Evolutionary conservation across 2,329 filamentous ascomycete genomes (phyloP), one percentile per base, ranked within the genome.

Genomic region (Paecilomyces variotii): DNA sequence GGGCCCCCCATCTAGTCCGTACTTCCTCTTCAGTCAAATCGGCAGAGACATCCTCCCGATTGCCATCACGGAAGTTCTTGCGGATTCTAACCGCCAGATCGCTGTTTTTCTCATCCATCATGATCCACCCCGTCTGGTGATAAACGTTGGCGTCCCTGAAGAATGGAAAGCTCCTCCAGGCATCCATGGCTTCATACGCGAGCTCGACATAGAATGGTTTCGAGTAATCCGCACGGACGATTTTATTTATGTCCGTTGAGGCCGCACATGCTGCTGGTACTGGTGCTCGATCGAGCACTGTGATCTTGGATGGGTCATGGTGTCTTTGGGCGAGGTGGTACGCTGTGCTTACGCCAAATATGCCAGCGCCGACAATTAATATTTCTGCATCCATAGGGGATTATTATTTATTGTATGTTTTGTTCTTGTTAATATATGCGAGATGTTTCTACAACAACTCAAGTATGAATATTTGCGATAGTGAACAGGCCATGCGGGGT

Each of bases 191-290:
- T 72, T 89, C 85, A 28, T 88, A 78, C 0, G 82, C 87, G 24
- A 90, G 78, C 55, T 80, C 72, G 70, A 82, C 85, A 75, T 90
- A 89, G 14, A 84, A 71, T 1, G 82, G 73, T 64, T 87, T 84
- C 57, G 82, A 78, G 73, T 89, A 89, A 70, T 89, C 87, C 54
- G 86, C 84, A 58, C 87, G 84, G 14, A 89, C 80, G 28, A 88
- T 85, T 71, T 89, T 89, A 76, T 88, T 89, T 81, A 86, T 85
- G 73, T 90, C 87, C 77, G 84, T 87, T 0, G 87, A 89, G 0
- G 87, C 87, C 32, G 85, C 86, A 56, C 67, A 72, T 0, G 76
- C 73, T 1, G 80, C 80, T 26, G 82, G 79, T 3, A 72, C 67
- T 2, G 78, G 74, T 59, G 81, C 76, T 12, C 83, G 80, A 72